Evolutionary conservation across 805 yeast genomes (phyloP).

Genomic region (Priceomyces medius): DNA sequence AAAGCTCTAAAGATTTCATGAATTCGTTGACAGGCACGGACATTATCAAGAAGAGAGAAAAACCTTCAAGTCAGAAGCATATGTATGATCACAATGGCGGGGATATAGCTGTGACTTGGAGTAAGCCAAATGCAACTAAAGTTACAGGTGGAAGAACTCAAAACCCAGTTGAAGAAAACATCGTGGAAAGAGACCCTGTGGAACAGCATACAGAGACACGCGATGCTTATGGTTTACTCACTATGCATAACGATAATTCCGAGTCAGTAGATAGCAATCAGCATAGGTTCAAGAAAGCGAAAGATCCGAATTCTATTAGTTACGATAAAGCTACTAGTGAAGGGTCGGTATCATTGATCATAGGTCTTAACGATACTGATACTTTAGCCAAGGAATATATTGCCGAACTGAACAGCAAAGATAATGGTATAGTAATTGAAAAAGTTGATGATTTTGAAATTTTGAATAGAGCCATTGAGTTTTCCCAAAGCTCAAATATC

Average conservation of each 20-base stretch:
- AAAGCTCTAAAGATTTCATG: too few species aligned
- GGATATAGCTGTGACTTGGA: too few species aligned
- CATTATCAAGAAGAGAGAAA: too few species aligned
- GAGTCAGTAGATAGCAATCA: too few species aligned
- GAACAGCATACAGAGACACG: neutral
- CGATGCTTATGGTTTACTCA: too few species aligned
- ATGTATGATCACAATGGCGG: too few species aligned
- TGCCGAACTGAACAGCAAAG: conserved; percentile 59
- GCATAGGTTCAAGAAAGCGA: conserved; percentile 14
- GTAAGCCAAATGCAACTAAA: too few species aligned
- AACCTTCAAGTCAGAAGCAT: too few species aligned
- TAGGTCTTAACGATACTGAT: conserved; percentile 4
- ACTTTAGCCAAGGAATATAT: conserved; percentile 51
- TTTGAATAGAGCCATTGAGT: conserved; percentile 49
- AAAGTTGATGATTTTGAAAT: conserved; percentile 52
- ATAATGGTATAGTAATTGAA: conserved; percentile 56
- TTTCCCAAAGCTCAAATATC: conserved; percentile 16
- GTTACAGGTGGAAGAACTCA: too few species aligned
- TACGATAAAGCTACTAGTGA: neutral
- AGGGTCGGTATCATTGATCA: neutral
- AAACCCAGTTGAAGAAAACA: neutral
- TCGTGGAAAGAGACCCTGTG: neutral
- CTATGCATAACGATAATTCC: too few species aligned
- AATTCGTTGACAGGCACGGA: too few species aligned
- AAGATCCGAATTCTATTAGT: conserved; percentile 4